These are phyloP conservation scores for Tetrahymena elliotti DNA, from an alignment of 73 alveolate genomes.

Conservation along the genomic window DNA sequence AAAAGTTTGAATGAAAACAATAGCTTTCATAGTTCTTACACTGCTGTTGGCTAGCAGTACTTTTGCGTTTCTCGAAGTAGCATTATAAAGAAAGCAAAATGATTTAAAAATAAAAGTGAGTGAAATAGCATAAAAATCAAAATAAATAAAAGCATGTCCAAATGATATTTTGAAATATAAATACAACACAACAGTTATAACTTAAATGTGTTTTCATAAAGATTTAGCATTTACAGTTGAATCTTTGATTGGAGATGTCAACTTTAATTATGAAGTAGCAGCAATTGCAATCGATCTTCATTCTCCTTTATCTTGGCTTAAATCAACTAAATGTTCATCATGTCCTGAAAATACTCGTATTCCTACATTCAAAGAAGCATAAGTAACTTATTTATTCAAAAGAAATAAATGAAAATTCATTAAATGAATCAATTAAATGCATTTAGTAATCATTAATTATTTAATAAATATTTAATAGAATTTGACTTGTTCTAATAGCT, in stretches of 20 bases:
- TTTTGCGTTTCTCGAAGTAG: neutral
- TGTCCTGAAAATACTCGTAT: neutral
- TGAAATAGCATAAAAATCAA: neutral
- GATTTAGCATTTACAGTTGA: neutral
- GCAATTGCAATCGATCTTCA: neutral
- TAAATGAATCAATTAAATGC: too few relatives aligned
- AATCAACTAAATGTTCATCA: neutral
- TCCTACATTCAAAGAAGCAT: neutral
- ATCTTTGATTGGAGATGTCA: neutral
- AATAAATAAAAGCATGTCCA: neutral
- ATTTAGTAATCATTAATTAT: too few relatives aligned
- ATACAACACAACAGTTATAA: neutral
- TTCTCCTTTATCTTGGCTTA: neutral
- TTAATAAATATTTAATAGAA: neutral
- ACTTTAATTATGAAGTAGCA: neutral
- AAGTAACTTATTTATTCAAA: neutral
- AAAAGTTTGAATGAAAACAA: neutral
- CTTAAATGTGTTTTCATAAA: neutral
- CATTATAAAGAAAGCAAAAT: neutral
- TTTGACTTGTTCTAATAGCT: neutral
- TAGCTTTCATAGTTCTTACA: neutral
- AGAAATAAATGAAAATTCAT: neutral
- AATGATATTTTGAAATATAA: neutral
- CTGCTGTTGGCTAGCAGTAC: neutral
- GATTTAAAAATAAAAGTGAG: neutral